These are phyloP conservation scores for Coniella lustricola DNA, from an alignment of 2,329 filamentous ascomycete genomes.

Conservation along the genomic window DNA sequence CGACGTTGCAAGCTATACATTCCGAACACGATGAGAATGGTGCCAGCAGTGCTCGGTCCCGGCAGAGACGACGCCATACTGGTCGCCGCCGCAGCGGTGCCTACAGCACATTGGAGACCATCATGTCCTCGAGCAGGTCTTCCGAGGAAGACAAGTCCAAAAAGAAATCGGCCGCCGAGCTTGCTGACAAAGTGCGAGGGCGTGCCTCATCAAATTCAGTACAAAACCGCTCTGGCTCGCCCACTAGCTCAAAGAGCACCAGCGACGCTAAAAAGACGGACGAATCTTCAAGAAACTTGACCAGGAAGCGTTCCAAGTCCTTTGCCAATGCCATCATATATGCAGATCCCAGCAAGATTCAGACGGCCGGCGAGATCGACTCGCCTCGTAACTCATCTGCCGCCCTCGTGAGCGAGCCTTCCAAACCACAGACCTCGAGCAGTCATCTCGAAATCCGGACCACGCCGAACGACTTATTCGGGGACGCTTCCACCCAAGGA, in stretches of 20 bases:
- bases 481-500: constrained; percentile 12
- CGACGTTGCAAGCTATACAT: constrained; percentile 50
- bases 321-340: constrained; percentile 39
- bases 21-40: constrained; percentile 49
- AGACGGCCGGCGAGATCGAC: constrained; percentile 22
- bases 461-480: constrained; percentile 21
- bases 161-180: constrained; percentile 51
- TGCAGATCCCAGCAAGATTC: constrained; percentile 31
- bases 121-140: constrained; percentile 59
- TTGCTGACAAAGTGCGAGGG: constrained; percentile 48
- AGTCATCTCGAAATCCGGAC: constrained; percentile 42
- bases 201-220: constrained; percentile 32
- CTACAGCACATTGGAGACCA: constrained; percentile 58
- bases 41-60: constrained; percentile 23
- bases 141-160: constrained; percentile 56
- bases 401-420: constrained; percentile 47
- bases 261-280: constrained; percentile 5
- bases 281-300: constrained; percentile 11
- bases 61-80: constrained; percentile 34
- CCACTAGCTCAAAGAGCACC: constrained; percentile 18
- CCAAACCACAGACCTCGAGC: constrained; percentile 49
- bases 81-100: constrained; percentile 44
- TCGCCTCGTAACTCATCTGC: constrained; percentile 30
- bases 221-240: constrained; percentile 22
- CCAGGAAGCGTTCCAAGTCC: constrained; percentile 32